Evolutionary conservation across 306 rosid genomes (phyloP), one percentile per base, ranked within the genome.

Genomic region (Gastrolobium bilobum): DNA sequence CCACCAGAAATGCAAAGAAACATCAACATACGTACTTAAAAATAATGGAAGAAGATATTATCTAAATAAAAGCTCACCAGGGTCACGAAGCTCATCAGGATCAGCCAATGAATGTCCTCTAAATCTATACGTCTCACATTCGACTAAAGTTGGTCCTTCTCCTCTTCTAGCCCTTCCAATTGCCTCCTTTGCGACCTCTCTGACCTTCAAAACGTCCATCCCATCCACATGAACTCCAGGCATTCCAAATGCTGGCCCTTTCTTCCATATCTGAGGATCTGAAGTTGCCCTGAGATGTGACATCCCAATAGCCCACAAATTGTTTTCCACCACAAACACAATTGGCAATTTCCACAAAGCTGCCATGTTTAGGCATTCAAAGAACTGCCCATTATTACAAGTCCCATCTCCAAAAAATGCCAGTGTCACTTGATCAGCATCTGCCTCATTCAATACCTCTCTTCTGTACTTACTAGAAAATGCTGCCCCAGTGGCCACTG

Each of bases 71-170:
- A 59, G 84, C 98, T 89, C 50, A 96, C 99, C 94, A 20, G 97
- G 96, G 94, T 96, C 98, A 85, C 99, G 99, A 61, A 96, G 99
- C 91, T 96, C 99, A 78, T 96, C 99, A 1, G 99, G 99, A 82
- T 96, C 99, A 73, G 99, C 99, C 88, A 96, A 85, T 15, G 99
- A 96, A 76, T 96, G 99, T 84, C 99, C 99, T 82, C 99, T 93
- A 76, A 93, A 93, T 85, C 99, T 90, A 51, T 93, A 96, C 59
- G 99, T 96, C 82, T 96, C 99, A 61, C 99, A 96, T 84, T 96
- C 98, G 64, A 96, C 98, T 73, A 96, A 82, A 40, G 94, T 91
- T 3, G 99, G 99, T 75, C 98, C 99, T 65, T 96, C 99, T 83
- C 99, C 99, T 87, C 97, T 93, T 84, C 98, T 90, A 53, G 99